phyloP scores from a whole-genome alignment of 257 asterid species.

The Solanum ahanhuiri region DNA sequence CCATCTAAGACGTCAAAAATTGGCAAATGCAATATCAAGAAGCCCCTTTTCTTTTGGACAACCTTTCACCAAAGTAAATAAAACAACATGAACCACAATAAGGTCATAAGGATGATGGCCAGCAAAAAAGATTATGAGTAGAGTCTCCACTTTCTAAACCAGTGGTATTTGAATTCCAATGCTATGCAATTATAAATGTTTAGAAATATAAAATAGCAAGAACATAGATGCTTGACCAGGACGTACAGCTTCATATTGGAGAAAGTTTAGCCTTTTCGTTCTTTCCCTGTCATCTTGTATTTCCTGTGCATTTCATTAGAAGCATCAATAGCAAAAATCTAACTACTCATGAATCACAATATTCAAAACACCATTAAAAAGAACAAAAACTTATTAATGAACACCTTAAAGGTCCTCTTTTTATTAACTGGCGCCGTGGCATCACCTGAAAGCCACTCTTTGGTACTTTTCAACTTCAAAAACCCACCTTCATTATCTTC shows the following conservation, averaged over 20 bases:
- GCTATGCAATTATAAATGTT: not conserved
- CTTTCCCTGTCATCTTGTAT: conserved; percentile 52
- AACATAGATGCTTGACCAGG: not conserved
- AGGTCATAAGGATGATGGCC: not conserved
- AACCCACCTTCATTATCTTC: conserved; percentile 65
- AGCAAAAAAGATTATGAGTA: not conserved
- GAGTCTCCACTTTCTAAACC: not conserved
- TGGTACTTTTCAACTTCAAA: conserved; percentile 61
- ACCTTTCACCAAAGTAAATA: not conserved
- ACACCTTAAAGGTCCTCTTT: conserved; percentile 60
- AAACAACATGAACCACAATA: not conserved
- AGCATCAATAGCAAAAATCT: not conserved
- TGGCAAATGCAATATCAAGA: not conserved
- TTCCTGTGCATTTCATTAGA: conserved; percentile 40
- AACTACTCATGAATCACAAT: not conserved
- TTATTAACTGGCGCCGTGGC: conserved; percentile 56
- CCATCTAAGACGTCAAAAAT: not conserved
- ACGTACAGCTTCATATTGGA: conserved; percentile 85
- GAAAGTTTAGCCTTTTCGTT: conserved; percentile 59
- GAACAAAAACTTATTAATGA: not conserved
- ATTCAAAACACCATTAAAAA: not conserved
- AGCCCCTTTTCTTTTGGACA: not conserved
- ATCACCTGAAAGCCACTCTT: conserved; percentile 76
- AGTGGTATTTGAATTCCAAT: not conserved
- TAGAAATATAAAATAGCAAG: not conserved